Percentiles rank a stretch among this genome's conserved stretches.
phyloP scores from a whole-genome alignment of 768 basidiomycete genomes.

The Hysterangium stoloniferum region DNA sequence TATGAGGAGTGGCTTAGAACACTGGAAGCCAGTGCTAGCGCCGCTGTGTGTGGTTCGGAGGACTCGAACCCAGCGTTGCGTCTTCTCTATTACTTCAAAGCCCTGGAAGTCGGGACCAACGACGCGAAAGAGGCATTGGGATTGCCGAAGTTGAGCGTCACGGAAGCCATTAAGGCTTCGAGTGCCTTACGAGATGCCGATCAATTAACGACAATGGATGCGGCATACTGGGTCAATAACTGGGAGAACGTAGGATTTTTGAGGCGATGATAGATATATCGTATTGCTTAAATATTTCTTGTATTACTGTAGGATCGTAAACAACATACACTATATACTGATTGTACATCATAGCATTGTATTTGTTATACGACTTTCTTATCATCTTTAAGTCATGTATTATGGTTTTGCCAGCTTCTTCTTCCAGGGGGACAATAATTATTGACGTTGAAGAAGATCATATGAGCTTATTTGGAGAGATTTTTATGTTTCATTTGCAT shows the following conservation, averaged over 20 bases:
- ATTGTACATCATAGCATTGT: not conserved
- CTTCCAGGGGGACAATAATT: too few relatives aligned
- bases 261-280: not conserved
- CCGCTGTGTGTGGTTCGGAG: not conserved
- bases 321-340: not conserved
- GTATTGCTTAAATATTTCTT: not conserved
- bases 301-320: not conserved
- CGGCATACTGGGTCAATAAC: constrained; percentile 1
- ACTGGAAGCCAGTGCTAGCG: constrained; percentile 17
- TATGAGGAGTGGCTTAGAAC: constrained; percentile 26
- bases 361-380: not conserved
- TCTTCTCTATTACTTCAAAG: constrained; percentile 25
- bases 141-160: constrained; percentile 1
- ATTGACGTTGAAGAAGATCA: too few relatives aligned
- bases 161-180: not conserved
- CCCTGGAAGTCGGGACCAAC: constrained; percentile 12
- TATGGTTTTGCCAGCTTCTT: too few relatives aligned
- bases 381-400: too few relatives aligned
- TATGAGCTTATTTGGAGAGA: too few relatives aligned
- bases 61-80: constrained; percentile 22
- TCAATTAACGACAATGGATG: not conserved
- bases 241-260: constrained; percentile 5
- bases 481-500: too few relatives aligned
- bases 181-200: not conserved
- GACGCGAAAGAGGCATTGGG: constrained; percentile 6